Base-by-base conservation (phyloP, 2,329 filamentous ascomycete species). In the Clonostachys chloroleuca region DNA sequence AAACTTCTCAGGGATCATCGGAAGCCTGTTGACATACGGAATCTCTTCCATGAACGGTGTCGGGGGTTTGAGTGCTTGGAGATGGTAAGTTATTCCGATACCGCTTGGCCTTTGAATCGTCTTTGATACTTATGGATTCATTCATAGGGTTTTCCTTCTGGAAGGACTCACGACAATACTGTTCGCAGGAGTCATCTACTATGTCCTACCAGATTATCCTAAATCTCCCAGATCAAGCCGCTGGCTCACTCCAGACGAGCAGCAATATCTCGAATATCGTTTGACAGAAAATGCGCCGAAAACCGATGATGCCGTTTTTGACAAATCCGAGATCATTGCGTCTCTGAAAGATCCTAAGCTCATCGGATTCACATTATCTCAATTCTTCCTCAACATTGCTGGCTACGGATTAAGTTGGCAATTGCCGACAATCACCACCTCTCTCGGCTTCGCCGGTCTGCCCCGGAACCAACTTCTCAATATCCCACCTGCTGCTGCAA, bases 211-310 rank as follows among this genome's bases (percentile, higher is more conserved):
- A 0, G 72, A 75, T 49, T 73, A 69, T 45, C 70, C 71, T 6
- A 70, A 70, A 42, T 80, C 74, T 0, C 81, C 83, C 18, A 54
- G 2, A 73, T 72, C 48, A 85, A 80, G 56, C 71, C 87, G 3
- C 72, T 72, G 66, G 64, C 61, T 72, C 40, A 65, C 64, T 1
- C 50, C 56, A 2, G 52, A 65, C 30, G 68, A 72, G 47, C 64
- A 69, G 51, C 62, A 69, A 48, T 70, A 65, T 43, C 58, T 70
- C 34, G 67, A 72, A 50, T 54, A 59, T 12, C 52, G 67, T 4
- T 53, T 70, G 1, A 59, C 67, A 0, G 62, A 66, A 47, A 67
- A 65, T 37, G 68, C 67, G 1, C 67, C 68, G 0, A 54, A 59
- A 35, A 68, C 66, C 0, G 54, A 53, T 12, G 69, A 73, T 48